Conservation (phyloP, 2,329 filamentous ascomycete genomes). For the Phialophora verrucosa region DNA sequence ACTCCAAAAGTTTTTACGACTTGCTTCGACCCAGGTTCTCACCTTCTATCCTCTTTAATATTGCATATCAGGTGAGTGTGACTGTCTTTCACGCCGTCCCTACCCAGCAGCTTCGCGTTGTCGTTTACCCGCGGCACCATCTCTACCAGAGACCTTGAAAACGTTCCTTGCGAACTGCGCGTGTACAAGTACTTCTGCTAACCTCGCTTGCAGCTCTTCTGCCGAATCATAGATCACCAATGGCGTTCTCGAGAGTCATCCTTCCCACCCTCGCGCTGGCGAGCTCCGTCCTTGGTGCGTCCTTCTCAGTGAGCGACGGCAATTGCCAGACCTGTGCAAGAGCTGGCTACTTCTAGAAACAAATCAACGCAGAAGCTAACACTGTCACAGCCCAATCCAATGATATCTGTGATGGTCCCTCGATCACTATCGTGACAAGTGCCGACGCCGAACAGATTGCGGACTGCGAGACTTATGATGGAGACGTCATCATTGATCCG, state of each 20-base stretch:
- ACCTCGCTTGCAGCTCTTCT: constrained; percentile 30
- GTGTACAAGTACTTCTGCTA: constrained; percentile 26
- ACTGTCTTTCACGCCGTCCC: neutral
- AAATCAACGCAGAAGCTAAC: constrained; percentile 23
- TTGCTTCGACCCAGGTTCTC: constrained; percentile 31
- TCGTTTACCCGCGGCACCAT: constrained; percentile 7
- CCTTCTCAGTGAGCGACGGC: neutral
- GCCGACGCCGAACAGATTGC: constrained; percentile 67
- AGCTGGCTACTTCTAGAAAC: constrained; percentile 2
- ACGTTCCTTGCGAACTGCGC: constrained; percentile 17
- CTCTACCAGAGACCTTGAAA: neutral
- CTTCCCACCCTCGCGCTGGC: constrained; percentile 62
- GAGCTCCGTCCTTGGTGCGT: constrained; percentile 58
- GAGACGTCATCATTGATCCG: constrained; percentile 69
- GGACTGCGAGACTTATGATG: constrained; percentile 71
- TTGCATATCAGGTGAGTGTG: constrained; percentile 39
- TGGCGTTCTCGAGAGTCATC: constrained; percentile 62
- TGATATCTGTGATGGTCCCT: constrained; percentile 34
- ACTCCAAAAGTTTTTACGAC: constrained; percentile 35
- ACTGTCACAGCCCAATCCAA: constrained; percentile 30
- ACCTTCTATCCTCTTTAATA: constrained; percentile 38
- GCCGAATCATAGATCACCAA: constrained; percentile 43
- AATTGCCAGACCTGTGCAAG: constrained; percentile 8
- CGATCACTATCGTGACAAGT: constrained; percentile 62
- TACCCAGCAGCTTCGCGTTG: constrained; percentile 1